A percentile compares a stretch with the other conserved stretches of the same genome.
phyloP scores from a whole-genome alignment of 768 basidiomycete genomes.

The Tylopilus sp. region DNA sequence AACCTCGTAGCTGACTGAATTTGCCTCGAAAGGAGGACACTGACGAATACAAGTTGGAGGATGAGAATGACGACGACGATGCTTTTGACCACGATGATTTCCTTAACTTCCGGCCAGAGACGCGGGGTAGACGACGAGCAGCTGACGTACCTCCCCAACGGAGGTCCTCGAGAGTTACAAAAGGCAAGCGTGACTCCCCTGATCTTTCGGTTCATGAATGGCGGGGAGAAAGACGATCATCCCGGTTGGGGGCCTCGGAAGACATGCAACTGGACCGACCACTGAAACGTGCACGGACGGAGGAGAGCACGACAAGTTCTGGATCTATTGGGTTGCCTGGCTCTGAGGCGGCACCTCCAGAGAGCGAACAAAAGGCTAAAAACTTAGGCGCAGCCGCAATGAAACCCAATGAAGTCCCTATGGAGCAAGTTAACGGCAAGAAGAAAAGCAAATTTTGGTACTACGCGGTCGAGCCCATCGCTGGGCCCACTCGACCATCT shows the following conservation, averaged over 20 bases:
- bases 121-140: slow-evolving; percentile 40
- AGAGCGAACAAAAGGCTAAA: slow-evolving; percentile 45
- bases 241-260: slow-evolving; percentile 54
- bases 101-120: slow-evolving; percentile 40
- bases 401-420: slow-evolving; percentile 68
- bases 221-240: slow-evolving; percentile 74
- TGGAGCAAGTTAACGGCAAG: slow-evolving; percentile 75
- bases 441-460: slow-evolving; percentile 88
- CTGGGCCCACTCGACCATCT: slow-evolving; percentile 28
- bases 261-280: slow-evolving; percentile 53
- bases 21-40: slow-evolving; percentile 46
- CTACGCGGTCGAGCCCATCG: slow-evolving; percentile 76
- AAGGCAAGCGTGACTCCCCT: slow-evolving; percentile 50
- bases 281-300: slow-evolving; percentile 73
- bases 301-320: slow-evolving; percentile 62
- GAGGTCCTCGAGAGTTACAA: slow-evolving; percentile 51
- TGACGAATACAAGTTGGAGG: slow-evolving; percentile 65
- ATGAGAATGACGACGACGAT: slow-evolving; percentile 67
- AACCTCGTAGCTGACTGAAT: slow-evolving; percentile 21
- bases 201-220: slow-evolving; percentile 54
- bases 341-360: slow-evolving; percentile 21
- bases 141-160: slow-evolving; percentile 38
- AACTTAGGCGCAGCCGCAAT: slow-evolving; percentile 59
- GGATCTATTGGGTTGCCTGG: slow-evolving; percentile 37
- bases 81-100: slow-evolving; percentile 39